Percentiles rank a stretch among this genome's conserved stretches.
These are phyloP conservation scores for Myxozyma monticola DNA, from an alignment of 805 yeast species.

Conservation along the genomic window DNA sequence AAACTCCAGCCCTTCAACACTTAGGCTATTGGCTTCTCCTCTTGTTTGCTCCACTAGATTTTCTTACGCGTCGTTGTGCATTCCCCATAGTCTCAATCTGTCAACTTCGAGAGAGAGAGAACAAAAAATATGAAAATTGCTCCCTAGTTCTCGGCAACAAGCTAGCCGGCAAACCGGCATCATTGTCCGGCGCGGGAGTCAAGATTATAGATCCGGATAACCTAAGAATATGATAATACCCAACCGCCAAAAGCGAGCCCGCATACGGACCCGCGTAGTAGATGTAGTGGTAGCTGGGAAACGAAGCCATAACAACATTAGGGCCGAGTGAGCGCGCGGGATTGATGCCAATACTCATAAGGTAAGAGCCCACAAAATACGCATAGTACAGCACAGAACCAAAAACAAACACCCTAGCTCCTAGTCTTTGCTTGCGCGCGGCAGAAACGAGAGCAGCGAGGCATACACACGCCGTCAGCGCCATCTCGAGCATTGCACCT, in stretches of 20 bases:
- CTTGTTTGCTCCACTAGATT: too few species aligned
- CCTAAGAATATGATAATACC: conserved; percentile 66
- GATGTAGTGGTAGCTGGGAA: conserved; percentile 87
- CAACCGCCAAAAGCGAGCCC: conserved; percentile 67
- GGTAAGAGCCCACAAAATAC: conserved; percentile 76
- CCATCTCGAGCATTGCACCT: conserved; percentile 80
- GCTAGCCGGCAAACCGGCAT: too few species aligned
- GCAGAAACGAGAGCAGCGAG: conserved; percentile 78
- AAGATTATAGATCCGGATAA: conserved; percentile 64
- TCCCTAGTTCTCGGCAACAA: too few species aligned
- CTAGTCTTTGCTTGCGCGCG: conserved; percentile 76
- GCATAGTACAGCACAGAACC: conserved; percentile 81
- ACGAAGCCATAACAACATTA: conserved; percentile 64
- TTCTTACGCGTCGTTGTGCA: too few species aligned
- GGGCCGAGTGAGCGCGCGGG: conserved; percentile 92
- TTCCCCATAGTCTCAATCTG: too few species aligned
- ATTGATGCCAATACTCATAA: conserved; percentile 89
- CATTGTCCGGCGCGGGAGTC: conserved; percentile 69
- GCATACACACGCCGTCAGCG: conserved; percentile 72
- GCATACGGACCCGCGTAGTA: conserved; percentile 88
- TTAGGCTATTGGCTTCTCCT: too few species aligned
- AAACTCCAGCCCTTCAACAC: too few species aligned
- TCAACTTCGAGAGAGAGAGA: too few species aligned
- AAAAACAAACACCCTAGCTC: conserved; percentile 77
- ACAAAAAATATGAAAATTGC: too few species aligned